phyloP scores from a whole-genome alignment of 2,329 filamentous ascomycete genomes.

The Clonostachys rhizophaga region DNA sequence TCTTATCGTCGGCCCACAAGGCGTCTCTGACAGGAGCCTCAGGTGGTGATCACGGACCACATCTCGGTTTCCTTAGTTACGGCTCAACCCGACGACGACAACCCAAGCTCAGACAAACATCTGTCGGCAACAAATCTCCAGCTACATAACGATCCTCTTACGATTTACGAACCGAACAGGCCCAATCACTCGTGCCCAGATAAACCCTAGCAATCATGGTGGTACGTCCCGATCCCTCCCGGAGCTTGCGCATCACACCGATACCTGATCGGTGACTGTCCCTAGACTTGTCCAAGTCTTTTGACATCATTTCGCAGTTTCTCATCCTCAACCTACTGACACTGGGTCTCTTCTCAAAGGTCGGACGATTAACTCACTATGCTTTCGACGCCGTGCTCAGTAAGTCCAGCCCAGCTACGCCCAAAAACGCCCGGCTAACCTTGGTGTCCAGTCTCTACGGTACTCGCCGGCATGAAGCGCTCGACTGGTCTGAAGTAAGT shows the following conservation, averaged over 20 bases:
- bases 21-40: too few relatives aligned
- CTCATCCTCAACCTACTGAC: constrained; percentile 60
- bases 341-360: constrained; percentile 69
- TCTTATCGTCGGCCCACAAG: too few relatives aligned
- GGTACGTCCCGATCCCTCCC: not conserved
- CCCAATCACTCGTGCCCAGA: too few relatives aligned
- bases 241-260: constrained; percentile 2
- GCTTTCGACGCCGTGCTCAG: constrained; percentile 92
- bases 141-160: not conserved
- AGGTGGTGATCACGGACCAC: not conserved
- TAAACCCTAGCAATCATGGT: not conserved
- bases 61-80: not conserved
- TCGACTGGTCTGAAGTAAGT: constrained; percentile 97
- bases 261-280: constrained; percentile 2
- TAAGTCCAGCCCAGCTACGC: constrained; percentile 38
- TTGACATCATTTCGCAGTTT: constrained; percentile 25
- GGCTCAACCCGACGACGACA: not conserved
- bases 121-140: not conserved
- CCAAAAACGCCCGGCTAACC: not conserved
- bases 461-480: constrained; percentile 94
- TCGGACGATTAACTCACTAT: constrained; percentile 91
- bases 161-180: too few relatives aligned
- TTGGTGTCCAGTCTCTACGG: constrained; percentile 70
- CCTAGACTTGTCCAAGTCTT: constrained; percentile 21
- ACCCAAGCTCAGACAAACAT: not conserved